Evolutionary conservation across 345 rosid species (phyloP).

Genomic region (Syzygium grande): DNA sequence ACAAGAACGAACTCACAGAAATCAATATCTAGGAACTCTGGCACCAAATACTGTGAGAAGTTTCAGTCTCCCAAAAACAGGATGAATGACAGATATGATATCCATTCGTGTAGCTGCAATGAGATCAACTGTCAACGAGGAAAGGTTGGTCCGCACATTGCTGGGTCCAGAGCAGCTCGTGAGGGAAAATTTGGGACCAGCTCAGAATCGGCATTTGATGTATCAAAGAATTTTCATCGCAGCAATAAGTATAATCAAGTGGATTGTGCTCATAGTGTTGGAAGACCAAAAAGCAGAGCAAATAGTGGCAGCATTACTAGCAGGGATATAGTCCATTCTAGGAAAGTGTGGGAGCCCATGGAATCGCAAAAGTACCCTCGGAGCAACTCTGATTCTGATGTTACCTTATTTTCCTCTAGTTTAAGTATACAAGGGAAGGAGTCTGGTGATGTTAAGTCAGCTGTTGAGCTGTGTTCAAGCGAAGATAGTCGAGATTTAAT

Average conservation of each 20-base stretch:
- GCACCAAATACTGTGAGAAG: conserved; percentile 52
- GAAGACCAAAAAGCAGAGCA: conserved; percentile 49
- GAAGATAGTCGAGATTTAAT: conserved; percentile 34
- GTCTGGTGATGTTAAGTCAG: conserved; percentile 24
- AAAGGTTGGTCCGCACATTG: conserved; percentile 45
- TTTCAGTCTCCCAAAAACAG: conserved; percentile 35
- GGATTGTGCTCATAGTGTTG: conserved; percentile 37
- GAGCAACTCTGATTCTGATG: conserved; percentile 56
- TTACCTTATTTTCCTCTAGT: conserved; percentile 41
- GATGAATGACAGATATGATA: conserved; percentile 46
- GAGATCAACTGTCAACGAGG: conserved; percentile 44
- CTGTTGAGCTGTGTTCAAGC: conserved; percentile 23
- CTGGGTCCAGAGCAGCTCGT: conserved; percentile 37
- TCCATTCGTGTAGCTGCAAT: conserved; percentile 57
- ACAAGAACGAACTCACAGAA: conserved; percentile 37
- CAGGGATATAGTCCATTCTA: conserved; percentile 35
- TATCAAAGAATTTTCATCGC: conserved; percentile 47
- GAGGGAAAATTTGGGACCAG: conserved; percentile 42
- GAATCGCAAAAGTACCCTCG: conserved; percentile 54
- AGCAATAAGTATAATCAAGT: conserved; percentile 43
- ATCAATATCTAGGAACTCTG: conserved; percentile 35
- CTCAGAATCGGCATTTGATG: conserved; percentile 45
- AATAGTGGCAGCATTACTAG: conserved; percentile 19
- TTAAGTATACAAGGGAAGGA: conserved; percentile 29
- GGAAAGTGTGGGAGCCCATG: conserved; percentile 78